Evolutionary conservation across 1,284 basidiomycete species (phyloP), one percentile per base, ranked within the genome.

Genomic region (Pseudozyma thailandica): DNA sequence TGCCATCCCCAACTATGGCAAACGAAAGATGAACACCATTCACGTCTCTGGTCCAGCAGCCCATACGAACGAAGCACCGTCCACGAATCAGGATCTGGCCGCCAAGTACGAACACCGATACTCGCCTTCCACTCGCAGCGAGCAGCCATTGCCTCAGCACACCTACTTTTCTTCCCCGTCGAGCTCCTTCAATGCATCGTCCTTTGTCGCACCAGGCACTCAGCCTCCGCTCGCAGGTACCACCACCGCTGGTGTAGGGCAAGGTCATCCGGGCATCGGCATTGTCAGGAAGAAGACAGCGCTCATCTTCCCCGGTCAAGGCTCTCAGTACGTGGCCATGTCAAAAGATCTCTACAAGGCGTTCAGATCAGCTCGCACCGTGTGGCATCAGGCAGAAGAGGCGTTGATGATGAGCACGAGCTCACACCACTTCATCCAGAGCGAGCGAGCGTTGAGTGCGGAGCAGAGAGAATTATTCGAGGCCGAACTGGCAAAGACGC

Each of bases 241-340:
- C 0, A 54, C 59, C 18, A 70, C 63, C 1, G 75, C 64, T 5
- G 77, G 71, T 1, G 50, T 68, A 6, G 72, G 70, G 0, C 54
- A 69, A 16, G 75, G 71, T 5, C 56, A 70, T 28, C 44, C 68
- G 4, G 66, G 72, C 12, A 64, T 59, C 35, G 42, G 58, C 25
- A 72, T 79, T n/a, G 54, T 61, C 13, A 65, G 61, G 23, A 81
- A 79, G 42, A 75, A 66, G 51, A 64, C 77, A 10, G 80, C 79
- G 1, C 66, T 82, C 25, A 77, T 82, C 61, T 66, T 81, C 21
- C 79, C 80, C 1, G 79, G 79, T 4, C 79, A 79, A 43, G 81
- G 80, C 6, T 80, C 78, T 1, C 79, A 80, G 56, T 82, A 82
- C 57, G 79, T 82, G 16, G 75, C 74, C 59, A 81, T 82, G 81